These are phyloP conservation scores for Trichosanthes cucumerina DNA, from an alignment of 306 rosid species.

Conservation along the genomic window DNA sequence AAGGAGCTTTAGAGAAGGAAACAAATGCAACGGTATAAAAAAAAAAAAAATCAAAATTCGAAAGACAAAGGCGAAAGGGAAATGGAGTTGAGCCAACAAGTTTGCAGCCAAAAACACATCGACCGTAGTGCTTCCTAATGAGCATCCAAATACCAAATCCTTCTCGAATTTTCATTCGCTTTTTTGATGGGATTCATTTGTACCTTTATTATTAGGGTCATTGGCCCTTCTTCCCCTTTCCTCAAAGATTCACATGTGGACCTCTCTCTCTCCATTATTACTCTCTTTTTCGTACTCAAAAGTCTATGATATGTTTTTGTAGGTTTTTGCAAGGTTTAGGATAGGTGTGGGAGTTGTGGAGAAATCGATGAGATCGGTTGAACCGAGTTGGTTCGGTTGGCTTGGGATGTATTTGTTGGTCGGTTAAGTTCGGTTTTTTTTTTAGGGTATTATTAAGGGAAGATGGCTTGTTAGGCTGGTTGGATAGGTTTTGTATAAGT, in stretches of 20 bases:
- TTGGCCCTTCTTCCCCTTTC: neutral
- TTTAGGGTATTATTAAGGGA: neutral
- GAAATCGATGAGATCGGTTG: neutral
- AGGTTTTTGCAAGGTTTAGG: neutral
- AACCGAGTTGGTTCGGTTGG: neutral
- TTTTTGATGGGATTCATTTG: neutral
- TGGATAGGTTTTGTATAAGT: neutral
- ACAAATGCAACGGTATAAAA: neutral
- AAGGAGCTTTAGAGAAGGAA: neutral
- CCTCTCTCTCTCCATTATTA: constrained; percentile 1
- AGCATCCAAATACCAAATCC: neutral
- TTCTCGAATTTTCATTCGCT: neutral
- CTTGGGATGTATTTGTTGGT: neutral
- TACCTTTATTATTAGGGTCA: neutral
- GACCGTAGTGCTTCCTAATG: neutral
- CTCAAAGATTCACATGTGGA: constrained; percentile 5
- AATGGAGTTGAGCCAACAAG: neutral
- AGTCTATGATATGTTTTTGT: neutral
- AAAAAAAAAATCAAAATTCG: neutral
- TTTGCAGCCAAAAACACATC: constrained; percentile 1
- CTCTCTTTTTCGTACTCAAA: neutral
- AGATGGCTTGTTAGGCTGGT: neutral
- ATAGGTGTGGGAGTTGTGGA: neutral
- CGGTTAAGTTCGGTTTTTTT: neutral
- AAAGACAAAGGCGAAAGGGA: neutral